Conservation (phyloP, 441 rosid genomes). For the Aleurites moluccanus region DNA sequence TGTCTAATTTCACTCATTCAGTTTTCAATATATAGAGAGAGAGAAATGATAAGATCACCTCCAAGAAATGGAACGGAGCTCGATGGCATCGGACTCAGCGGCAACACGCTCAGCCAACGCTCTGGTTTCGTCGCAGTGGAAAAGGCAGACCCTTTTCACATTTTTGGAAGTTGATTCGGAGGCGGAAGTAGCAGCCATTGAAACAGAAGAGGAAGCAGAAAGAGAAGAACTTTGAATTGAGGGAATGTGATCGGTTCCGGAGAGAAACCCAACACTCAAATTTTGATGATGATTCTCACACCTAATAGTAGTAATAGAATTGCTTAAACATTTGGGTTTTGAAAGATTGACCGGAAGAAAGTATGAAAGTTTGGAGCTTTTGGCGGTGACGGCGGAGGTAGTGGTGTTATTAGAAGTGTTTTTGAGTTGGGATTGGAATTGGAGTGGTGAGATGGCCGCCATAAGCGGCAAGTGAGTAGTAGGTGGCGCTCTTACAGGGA, state of each 20-base stretch:
- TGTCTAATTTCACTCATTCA: slow-evolving; percentile 6
- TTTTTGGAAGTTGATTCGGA: slow-evolving; percentile 47
- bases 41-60: slow-evolving; percentile 39
- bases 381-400: not conserved
- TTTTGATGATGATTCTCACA: slow-evolving; percentile 37
- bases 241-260: slow-evolving; percentile 46
- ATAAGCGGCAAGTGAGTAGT: slow-evolving; percentile 5
- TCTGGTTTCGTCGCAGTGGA: slow-evolving; percentile 67
- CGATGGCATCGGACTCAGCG: slow-evolving; percentile 68
- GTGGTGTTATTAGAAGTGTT: not conserved
- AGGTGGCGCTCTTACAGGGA: not conserved
- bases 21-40: not conserved
- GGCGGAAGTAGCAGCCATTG: slow-evolving; percentile 54
- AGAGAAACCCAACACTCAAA: slow-evolving; percentile 48
- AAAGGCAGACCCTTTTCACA: slow-evolving; percentile 67
- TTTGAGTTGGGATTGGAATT: slow-evolving; percentile 11
- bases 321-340: not conserved
- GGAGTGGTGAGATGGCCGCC: slow-evolving; percentile 23
- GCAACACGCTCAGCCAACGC: slow-evolving; percentile 79
- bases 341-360: not conserved
- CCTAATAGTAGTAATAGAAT: not conserved
- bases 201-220: slow-evolving; percentile 30
- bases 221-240: slow-evolving; percentile 42
- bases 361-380: not conserved
- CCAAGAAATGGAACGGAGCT: slow-evolving; percentile 82